Conservation (phyloP, 1,139 yeast genomes). For the Kurtzmaniella quercitrusa region DNA sequence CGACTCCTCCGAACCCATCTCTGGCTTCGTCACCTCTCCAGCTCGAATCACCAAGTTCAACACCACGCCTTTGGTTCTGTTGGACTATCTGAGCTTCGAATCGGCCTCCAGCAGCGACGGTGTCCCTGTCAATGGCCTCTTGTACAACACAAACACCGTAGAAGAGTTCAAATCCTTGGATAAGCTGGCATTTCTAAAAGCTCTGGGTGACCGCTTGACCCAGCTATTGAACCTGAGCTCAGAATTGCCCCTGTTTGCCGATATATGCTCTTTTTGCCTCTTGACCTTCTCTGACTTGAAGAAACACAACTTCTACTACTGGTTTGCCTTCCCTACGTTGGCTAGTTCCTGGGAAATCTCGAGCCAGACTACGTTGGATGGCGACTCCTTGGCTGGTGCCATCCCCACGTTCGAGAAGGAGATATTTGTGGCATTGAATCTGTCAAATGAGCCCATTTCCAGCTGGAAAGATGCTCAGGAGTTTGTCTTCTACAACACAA, state of each 20-base stretch:
- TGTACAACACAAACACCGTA: constrained; percentile 72
- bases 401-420: neutral
- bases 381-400: neutral
- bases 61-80: constrained; percentile 35
- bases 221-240: constrained; percentile 9
- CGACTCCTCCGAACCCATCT: constrained; percentile 36
- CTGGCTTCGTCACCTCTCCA: constrained; percentile 33
- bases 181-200: constrained; percentile 52
- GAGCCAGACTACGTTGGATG: neutral
- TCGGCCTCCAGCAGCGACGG: constrained; percentile 30
- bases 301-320: constrained; percentile 80
- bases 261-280: constrained; percentile 45
- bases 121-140: constrained; percentile 16
- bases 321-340: constrained; percentile 80
- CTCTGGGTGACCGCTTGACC: constrained; percentile 34
- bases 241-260: constrained; percentile 7
- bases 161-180: constrained; percentile 74
- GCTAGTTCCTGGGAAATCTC: constrained; percentile 38
- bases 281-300: constrained; percentile 84
- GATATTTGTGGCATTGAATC: neutral
- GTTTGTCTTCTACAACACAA: constrained; percentile 61
- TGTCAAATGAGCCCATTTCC: neutral
- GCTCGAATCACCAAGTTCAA: constrained; percentile 32
- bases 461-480: constrained; percentile 4
- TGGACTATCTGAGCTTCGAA: constrained; percentile 43